Base-by-base conservation (phyloP, 495 filamentous ascomycete genomes). In the Penicillium fimorum region DNA sequence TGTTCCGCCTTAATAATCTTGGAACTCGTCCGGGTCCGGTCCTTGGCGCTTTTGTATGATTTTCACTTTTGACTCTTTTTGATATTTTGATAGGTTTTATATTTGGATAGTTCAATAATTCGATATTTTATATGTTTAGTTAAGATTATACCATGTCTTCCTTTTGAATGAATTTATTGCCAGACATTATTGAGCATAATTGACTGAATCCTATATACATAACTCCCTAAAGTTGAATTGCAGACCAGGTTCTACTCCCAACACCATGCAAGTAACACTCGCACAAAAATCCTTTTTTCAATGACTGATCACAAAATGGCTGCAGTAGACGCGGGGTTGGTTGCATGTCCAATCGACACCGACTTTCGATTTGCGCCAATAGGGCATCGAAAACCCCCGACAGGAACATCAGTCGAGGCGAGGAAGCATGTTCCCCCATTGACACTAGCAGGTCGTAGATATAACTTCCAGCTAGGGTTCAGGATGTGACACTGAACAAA, bases 1-100 rank as follows among this genome's bases (percentile, higher is more conserved):
- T 33, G 52, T 47, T 47, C 43, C 52, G 22, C 43, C 52, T 54
- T 54, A 54, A 35, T 54, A 54, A 54, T 54, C 52, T 11, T 25
- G 41, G 30, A 45, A 35, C 46, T 22, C 27, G 30, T n/a, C 22
- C 35, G 33, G 17, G 37, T 41, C 37, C 37, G 25, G 38, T 42
- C 37, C 50, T 52, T 52, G 38, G 50, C 50, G 37, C n/a, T 22
- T 52, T 33, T 35, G 47, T 33, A 49, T 49, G 18, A 25, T 8
- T 15, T 46, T 18, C 9, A 44, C 12, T 18, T 18, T 18, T 17
- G 22, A 29, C 44, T n/a, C 13, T 17, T 20, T 25, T 25, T 25
- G n/a, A 25, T 25, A 25, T 25, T 25, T 27, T 27, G 25, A 27
- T 27, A 27, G 4, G 25, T 27, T 20, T 11, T 8, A 17, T 6